These are phyloP conservation scores for Penicillium maclennaniae DNA, from an alignment of 495 filamentous ascomycete species.

Conservation along the genomic window DNA sequence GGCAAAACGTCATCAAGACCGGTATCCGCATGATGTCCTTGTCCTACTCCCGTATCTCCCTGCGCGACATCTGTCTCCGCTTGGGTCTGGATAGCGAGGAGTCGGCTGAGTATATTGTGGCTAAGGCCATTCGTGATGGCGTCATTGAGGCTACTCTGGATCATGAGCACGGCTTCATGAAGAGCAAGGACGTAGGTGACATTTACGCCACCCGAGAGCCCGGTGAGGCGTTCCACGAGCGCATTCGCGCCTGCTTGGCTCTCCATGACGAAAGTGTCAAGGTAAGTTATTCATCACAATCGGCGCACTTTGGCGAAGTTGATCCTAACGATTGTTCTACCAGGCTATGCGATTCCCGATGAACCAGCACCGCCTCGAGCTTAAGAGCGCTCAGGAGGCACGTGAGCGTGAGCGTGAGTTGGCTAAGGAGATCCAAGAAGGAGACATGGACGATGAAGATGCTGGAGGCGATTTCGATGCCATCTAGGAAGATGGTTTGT, in stretches of 20 bases:
- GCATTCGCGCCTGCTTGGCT: conserved; percentile 83
- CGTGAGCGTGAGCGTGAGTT: conserved; percentile 92
- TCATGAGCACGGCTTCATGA: conserved; percentile 94
- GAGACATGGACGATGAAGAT: conserved; percentile 96
- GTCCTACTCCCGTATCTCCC: conserved; percentile 94
- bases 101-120: conserved; percentile 97
- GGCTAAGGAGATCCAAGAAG: conserved; percentile 98
- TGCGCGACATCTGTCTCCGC: conserved; percentile 94
- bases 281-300: conserved; percentile 49
- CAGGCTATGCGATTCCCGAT: conserved; percentile 98
- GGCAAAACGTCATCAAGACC: conserved; percentile 99
- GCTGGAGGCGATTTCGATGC: conserved; percentile 95
- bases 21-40: conserved; percentile 98
- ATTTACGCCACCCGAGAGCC: conserved; percentile 95
- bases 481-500: conserved; percentile 54
- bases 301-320: not conserved
- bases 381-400: conserved; percentile 97
- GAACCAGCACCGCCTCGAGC: conserved; percentile 96
- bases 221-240: conserved; percentile 93
- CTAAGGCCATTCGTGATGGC: conserved; percentile 95
- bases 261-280: conserved; percentile 97
- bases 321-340: conserved; percentile 11
- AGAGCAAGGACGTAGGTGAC: conserved; percentile 93
- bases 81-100: conserved; percentile 90
- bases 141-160: conserved; percentile 96